Evolutionary conservation across 768 basidiomycete species (phyloP).

Genomic region (Scleroderma citrinum): DNA sequence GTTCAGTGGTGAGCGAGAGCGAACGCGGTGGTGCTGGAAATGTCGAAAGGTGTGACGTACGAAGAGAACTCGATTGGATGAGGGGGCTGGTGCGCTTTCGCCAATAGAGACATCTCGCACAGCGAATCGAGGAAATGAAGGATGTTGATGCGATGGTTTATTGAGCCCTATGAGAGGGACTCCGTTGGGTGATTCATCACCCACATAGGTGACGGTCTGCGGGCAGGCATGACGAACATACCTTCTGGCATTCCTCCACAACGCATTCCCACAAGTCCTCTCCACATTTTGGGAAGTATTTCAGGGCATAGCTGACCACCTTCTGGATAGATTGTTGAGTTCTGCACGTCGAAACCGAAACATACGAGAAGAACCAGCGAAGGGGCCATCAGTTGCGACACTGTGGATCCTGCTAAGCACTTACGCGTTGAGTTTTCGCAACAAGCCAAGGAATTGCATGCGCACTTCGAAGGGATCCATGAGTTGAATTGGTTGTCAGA

Average conservation of each 20-base stretch:
- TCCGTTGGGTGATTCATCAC: not conserved
- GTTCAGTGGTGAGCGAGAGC: constrained; percentile 5
- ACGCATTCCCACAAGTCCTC: constrained; percentile 95
- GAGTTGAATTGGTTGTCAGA: not conserved
- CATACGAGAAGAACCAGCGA: too few species aligned
- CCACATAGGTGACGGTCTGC: not conserved
- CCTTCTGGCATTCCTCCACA: constrained; percentile 87
- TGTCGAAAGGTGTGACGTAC: constrained; percentile 8
- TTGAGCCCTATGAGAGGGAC: constrained; percentile 51
- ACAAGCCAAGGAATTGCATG: constrained; percentile 62
- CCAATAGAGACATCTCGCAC: constrained; percentile 70
- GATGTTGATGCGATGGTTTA: constrained; percentile 89
- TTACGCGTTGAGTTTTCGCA: constrained; percentile 62
- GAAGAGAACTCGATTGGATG: constrained; percentile 14
- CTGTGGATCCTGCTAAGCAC: constrained; percentile 5
- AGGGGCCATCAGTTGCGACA: too few species aligned
- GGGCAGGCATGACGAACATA: constrained; percentile 16
- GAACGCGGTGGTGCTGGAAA: not conserved
- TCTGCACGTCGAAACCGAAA: constrained; percentile 30
- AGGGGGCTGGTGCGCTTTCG: constrained; percentile 47
- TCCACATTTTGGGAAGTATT: constrained; percentile 77
- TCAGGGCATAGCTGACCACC: constrained; percentile 79
- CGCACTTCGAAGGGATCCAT: constrained; percentile 72
- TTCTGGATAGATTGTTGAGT: constrained; percentile 87
- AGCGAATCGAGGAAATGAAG: constrained; percentile 87